A percentile compares a stretch with the other conserved stretches of the same genome.
Evolutionary conservation across 2,329 filamentous ascomycete species (phyloP).

Genomic region (Sclerotinia trifoliorum): DNA sequence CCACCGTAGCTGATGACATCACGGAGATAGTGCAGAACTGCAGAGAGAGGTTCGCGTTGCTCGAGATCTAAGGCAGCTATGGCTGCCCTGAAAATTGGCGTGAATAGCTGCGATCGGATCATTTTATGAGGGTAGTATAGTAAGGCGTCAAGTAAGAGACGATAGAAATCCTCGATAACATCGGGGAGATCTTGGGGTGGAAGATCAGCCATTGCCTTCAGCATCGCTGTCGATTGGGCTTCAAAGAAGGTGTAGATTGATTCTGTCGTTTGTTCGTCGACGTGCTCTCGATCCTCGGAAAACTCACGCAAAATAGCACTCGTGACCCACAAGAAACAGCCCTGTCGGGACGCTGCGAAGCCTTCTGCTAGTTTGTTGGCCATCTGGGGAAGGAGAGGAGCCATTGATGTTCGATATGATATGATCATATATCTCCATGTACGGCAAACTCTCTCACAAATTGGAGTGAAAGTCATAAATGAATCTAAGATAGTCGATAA

Average conservation of each 20-base stretch:
- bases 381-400: conserved; percentile 77
- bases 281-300: conserved; percentile 81
- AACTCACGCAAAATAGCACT: conserved; percentile 94
- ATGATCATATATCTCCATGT: conserved; percentile 98
- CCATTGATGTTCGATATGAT: conserved; percentile 86
- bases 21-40: conserved; percentile 87
- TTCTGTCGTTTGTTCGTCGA: conserved; percentile 76
- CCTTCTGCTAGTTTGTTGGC: conserved; percentile 85
- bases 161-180: conserved; percentile 76
- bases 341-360: conserved; percentile 82
- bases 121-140: conserved; percentile 88
- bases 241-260: conserved; percentile 95
- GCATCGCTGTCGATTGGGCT: conserved; percentile 84
- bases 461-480: conserved; percentile 81
- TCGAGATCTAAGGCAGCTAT: conserved; percentile 84
- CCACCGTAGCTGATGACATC: conserved; percentile 88
- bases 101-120: conserved; percentile 74
- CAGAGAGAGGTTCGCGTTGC: conserved; percentile 86
- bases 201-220: conserved; percentile 84
- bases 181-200: conserved; percentile 60
- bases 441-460: conserved; percentile 88
- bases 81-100: conserved; percentile 82
- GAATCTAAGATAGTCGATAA: conserved; percentile 82
- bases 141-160: conserved; percentile 84
- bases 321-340: conserved; percentile 98